phyloP scores from a whole-genome alignment of 306 rosid species.

The Rubus idaeus region DNA sequence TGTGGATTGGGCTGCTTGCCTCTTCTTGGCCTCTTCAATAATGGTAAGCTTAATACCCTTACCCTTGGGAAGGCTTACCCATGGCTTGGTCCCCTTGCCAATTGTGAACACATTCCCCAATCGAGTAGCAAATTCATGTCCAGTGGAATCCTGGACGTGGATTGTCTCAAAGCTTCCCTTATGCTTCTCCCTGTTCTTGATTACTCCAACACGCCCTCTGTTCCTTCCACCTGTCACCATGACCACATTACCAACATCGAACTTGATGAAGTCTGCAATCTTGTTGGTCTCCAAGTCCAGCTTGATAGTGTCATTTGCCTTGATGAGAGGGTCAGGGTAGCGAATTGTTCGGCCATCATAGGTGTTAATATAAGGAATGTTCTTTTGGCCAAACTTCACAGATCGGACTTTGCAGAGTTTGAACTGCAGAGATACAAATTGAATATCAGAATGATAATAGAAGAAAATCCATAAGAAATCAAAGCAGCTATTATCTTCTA shows the following conservation, averaged over 20 bases:
- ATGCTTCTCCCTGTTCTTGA: slow-evolving; percentile 78
- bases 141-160: slow-evolving; percentile 78
- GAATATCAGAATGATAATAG: background rate
- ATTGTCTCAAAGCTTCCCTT: slow-evolving; percentile 79
- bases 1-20: slow-evolving; percentile 58
- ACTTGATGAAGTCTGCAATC: slow-evolving; percentile 71
- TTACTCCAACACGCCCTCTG: slow-evolving; percentile 81
- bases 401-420: slow-evolving; percentile 84
- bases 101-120: slow-evolving; percentile 61
- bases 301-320: slow-evolving; percentile 77
- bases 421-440: slow-evolving; percentile 42
- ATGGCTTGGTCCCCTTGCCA: slow-evolving; percentile 76
- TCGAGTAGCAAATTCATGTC: slow-evolving; percentile 78
- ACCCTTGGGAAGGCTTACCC: slow-evolving; percentile 85
- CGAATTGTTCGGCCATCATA: slow-evolving; percentile 83
- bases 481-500: no score
- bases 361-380: slow-evolving; percentile 78
- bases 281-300: slow-evolving; percentile 67
- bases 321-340: slow-evolving; percentile 77
- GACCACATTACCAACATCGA: slow-evolving; percentile 76
- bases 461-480: no score
- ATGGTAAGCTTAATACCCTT: slow-evolving; percentile 79
- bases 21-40: slow-evolving; percentile 80
- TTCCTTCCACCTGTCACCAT: slow-evolving; percentile 85
- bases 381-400: slow-evolving; percentile 76